Base-by-base conservation (phyloP, 1,139 yeast genomes). In the Arxiozyma slooffiae region DNA sequence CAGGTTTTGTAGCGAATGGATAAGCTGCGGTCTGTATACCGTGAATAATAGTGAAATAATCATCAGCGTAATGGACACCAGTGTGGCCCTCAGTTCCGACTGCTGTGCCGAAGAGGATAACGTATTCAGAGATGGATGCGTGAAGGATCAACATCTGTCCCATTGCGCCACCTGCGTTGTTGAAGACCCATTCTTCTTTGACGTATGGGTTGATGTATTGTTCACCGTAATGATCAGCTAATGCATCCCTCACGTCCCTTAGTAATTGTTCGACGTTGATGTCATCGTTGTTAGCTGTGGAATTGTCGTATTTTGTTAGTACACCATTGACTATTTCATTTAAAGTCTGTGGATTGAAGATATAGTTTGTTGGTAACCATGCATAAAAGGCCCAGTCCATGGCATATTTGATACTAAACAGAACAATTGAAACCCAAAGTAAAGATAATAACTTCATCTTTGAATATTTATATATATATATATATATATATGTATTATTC, bases 161-260 rank as follows among this genome's bases (percentile, higher is more conserved):
- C 98, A 92, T 92, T 51, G 98, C 97, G 58, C 96, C 96, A 51
- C 98, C 98, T 8, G 98, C 98, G 63, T 88, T 89, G 77, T 90
- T 92, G 78, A 82, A 90, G 49, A 92, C 82, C 97, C 97, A 92
- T 60, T 89, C 92, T 48, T 85, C 84, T 52, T 76, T 75, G 63
- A 81, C 79, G 60, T 84, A 74, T 54, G 79, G 81, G 66, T 85
- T 86, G 68, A 89, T 78, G 57, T 77, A 66, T 23, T 80, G 79
- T 1, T 78, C 76, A 21, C 88, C 87, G 65, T 90, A 92, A 51
- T 74, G 79, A 1, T 69, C 74, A 59, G 81, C 75, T 57, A 92
- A 68, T 48, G 72, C 74, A 1, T 76, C 76, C 34, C 87, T 79
- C 55, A 92, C 73, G 39, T 78, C 82, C 23, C 70, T 65, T 71